A percentile compares a stretch with the other conserved stretches of the same genome.
phyloP scores from a whole-genome alignment of 2,329 filamentous ascomycete species.

The Xylariaceae sp. region DNA sequence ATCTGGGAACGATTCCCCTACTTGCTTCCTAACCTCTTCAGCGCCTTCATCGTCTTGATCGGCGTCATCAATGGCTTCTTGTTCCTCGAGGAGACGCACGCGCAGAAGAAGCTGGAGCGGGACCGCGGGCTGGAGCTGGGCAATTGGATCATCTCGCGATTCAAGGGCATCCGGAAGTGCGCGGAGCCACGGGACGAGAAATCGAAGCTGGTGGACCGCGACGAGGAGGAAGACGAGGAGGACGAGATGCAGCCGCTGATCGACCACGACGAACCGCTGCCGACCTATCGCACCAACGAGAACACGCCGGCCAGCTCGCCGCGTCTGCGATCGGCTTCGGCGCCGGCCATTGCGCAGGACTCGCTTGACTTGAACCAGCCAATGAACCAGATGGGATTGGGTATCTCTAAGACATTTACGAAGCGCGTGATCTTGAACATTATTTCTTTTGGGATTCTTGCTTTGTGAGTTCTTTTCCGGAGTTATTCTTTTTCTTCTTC shows the following conservation, averaged over 20 bases:
- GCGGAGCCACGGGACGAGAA: slow-evolving; percentile 36
- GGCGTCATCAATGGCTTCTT: slow-evolving; percentile 61
- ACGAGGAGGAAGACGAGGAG: slow-evolving; percentile 53
- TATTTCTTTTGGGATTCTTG: slow-evolving; percentile 82
- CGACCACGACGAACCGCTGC: slow-evolving; percentile 55
- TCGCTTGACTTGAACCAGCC: slow-evolving; percentile 33
- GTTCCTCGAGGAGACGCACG: slow-evolving; percentile 88
- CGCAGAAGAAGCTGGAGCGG: slow-evolving; percentile 67
- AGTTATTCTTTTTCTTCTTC: slow-evolving; percentile 8
- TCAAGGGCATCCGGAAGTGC: slow-evolving; percentile 36
- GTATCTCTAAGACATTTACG: slow-evolving; percentile 65
- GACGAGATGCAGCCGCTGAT: slow-evolving; percentile 56
- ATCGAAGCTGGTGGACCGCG: slow-evolving; percentile 39
- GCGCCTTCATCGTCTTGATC: slow-evolving; percentile 58
- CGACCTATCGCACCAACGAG: slow-evolving; percentile 62
- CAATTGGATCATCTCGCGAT: slow-evolving; percentile 55
- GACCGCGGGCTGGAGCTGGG: slow-evolving; percentile 76
- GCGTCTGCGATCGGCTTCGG: slow-evolving; percentile 31
- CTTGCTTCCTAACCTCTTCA: slow-evolving; percentile 53
- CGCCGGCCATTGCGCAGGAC: slow-evolving; percentile 34
- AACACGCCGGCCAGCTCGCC: slow-evolving; percentile 45
- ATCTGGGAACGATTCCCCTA: slow-evolving; percentile 87
- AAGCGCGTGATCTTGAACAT: slow-evolving; percentile 82
- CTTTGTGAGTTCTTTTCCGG: slow-evolving; percentile 67
- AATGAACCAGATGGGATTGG: slow-evolving; percentile 19